Base-by-base conservation (phyloP, 495 filamentous ascomycete genomes). In the Penicillium canariense region DNA sequence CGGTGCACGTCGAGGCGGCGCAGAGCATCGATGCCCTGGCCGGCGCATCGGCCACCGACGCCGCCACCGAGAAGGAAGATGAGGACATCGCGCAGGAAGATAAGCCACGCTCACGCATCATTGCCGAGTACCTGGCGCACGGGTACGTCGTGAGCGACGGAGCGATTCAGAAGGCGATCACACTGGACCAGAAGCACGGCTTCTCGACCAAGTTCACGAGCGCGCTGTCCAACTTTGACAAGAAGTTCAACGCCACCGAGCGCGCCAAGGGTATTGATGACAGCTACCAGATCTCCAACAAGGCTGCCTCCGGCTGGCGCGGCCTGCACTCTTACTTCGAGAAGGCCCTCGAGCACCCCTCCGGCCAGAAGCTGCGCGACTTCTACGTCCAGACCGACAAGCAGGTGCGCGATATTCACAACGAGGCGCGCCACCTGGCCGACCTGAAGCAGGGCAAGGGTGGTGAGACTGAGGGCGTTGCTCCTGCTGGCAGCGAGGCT, bases 121-220 rank as follows among this genome's bases (percentile, higher is more conserved):
- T 97, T 23, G 94, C 94, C 55, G 94, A 98, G 76, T 96, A 96
- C 68, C 85, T 98, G 25, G 92, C 92, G 4, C 89, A 96, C 61
- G 94, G 94, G 58, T 98, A 98, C 71, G 78, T 82, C 17, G 74
- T 98, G 60, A 89, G 88, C 48, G 94, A 98, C 68, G 77, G 76
- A n/a, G 88, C 88, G 4, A 81, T 97, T 44, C 84, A 96, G 67
- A 81, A 79, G 57, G 95, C 90, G 51, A 91, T 98, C 64, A 81
- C 85, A 5, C 81, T 97, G 31, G 94, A 98, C 74, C 79, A 90
- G 62, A 90, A 94, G 77, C 92, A 97, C 70, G 89, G 89, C 58
- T 83, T 97, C 60, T 86, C 87, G 14, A 74, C 68, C 63, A 81
- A 82, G 40, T 98, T 98, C 79, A 84, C 87, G 32, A 71, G 63